Evolutionary conservation across 2,329 filamentous ascomycete genomes (phyloP).

Genomic region (Verticillium nonalfalfae): DNA sequence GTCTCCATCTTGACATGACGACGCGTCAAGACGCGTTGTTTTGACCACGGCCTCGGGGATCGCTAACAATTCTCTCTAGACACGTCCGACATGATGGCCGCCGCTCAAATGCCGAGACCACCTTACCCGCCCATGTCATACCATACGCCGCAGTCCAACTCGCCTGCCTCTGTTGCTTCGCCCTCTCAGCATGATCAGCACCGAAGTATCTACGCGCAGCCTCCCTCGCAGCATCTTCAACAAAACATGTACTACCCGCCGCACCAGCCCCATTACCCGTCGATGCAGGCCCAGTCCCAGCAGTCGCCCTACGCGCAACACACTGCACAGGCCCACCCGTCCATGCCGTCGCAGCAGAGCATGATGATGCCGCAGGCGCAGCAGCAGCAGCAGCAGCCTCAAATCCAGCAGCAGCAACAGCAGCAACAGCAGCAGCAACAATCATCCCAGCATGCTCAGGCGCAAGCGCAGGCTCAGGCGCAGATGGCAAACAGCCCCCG

Average conservation of each 20-base stretch:
- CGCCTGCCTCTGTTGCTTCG: constrained; percentile 87
- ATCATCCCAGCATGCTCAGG: constrained; percentile 11
- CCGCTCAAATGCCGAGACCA: constrained; percentile 62
- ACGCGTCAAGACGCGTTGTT: constrained; percentile 6
- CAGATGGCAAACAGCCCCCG: constrained; percentile 57
- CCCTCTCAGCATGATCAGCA: constrained; percentile 86
- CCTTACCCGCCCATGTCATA: constrained; percentile 85
- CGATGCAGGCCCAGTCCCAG: constrained; percentile 57
- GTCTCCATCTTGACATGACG: constrained; percentile 23
- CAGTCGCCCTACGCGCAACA: constrained; percentile 57
- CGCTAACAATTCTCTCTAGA: constrained; percentile 29
- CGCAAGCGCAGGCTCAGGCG: constrained; percentile 39
- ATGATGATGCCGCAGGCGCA: constrained; percentile 59
- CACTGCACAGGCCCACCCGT: constrained; percentile 44
- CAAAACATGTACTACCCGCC: constrained; percentile 71
- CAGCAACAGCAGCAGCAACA: constrained; percentile 37
- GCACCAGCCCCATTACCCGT: constrained; percentile 55
- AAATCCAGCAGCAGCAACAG: constrained; percentile 49
- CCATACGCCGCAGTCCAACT: constrained; percentile 92
- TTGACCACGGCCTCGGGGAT: neutral
- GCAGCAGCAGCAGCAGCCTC: constrained; percentile 40
- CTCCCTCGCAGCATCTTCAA: constrained; percentile 70
- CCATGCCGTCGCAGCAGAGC: constrained; percentile 57
- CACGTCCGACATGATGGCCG: constrained; percentile 62
- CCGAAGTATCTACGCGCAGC: constrained; percentile 77